These are phyloP conservation scores for Podila clonocystis DNA, from an alignment of 192 early-diverging fungal genomes.

Conservation along the genomic window DNA sequence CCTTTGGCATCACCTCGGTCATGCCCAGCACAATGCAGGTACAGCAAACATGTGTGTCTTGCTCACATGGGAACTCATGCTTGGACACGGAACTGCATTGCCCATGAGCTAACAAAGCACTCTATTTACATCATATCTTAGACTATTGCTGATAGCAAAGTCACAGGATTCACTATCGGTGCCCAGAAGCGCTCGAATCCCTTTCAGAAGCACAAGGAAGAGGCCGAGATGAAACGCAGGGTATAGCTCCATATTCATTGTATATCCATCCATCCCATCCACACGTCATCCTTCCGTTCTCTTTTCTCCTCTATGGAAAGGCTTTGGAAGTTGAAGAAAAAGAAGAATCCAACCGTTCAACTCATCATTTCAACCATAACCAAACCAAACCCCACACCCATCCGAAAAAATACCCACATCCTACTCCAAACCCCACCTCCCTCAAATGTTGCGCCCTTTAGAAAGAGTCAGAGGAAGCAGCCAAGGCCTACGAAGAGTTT, in stretches of 20 bases:
- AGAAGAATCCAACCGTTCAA: conserved; percentile 18
- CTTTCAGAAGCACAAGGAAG: conserved; percentile 83
- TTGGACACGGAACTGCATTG: too few relatives aligned
- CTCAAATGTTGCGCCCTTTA: conserved; percentile 15
- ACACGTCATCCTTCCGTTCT: background rate
- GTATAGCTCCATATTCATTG: conserved; percentile 46
- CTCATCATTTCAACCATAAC: conserved; percentile 28
- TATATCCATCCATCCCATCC: background rate
- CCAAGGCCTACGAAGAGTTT: conserved; percentile 81
- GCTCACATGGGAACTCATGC: background rate
- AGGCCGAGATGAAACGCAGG: conserved; percentile 75
- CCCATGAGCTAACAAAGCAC: conserved; percentile 1
- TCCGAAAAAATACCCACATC: conserved; percentile 1
- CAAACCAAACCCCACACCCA: conserved; percentile 4
- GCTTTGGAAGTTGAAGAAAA: background rate
- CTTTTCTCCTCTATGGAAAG: background rate
- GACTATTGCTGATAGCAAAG: conserved; percentile 69
- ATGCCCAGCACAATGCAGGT: conserved; percentile 54
- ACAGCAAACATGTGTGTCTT: background rate
- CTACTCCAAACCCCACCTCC: background rate
- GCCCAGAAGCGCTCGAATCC: conserved; percentile 73
- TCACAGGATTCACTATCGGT: conserved; percentile 75
- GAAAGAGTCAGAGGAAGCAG: conserved; percentile 83
- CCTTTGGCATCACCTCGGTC: conserved; percentile 47
- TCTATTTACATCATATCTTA: conserved; percentile 10